These are phyloP conservation scores for Hylodesmum podocarpum DNA, from an alignment of 306 rosid genomes.

Conservation along the genomic window DNA sequence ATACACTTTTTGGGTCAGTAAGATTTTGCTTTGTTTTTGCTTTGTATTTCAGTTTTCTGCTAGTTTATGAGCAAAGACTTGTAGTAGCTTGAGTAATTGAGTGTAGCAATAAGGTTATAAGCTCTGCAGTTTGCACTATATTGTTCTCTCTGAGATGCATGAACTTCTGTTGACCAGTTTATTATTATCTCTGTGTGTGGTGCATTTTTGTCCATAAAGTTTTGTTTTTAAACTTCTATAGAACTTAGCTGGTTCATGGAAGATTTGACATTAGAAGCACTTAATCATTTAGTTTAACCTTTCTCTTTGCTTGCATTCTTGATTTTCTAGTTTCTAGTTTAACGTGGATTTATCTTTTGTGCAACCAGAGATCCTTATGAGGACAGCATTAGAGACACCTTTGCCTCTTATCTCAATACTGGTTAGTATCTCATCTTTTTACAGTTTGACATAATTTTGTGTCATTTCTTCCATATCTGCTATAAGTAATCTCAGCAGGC, in stretches of 20 bases:
- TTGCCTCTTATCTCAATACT: constrained; percentile 56
- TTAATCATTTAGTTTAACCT: constrained; percentile 6
- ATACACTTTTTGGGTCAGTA: constrained; percentile 66
- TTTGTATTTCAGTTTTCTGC: constrained; percentile 19
- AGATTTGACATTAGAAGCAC: neutral
- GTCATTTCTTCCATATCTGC: too few relatives aligned
- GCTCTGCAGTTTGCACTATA: neutral
- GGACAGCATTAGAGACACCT: constrained; percentile 54
- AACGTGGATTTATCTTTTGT: constrained; percentile 36
- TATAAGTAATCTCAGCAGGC: neutral
- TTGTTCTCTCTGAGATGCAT: neutral
- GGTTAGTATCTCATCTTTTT: constrained; percentile 48
- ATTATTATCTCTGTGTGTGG: neutral
- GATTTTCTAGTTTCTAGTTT: constrained; percentile 19
- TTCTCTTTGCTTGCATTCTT: neutral
- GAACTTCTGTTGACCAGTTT: constrained; percentile 1
- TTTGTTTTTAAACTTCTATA: neutral
- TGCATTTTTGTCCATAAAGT: neutral
- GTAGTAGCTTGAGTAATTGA: neutral
- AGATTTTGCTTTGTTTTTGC: neutral
- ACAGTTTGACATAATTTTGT: too few relatives aligned
- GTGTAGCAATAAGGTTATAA: neutral
- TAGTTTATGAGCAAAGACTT: neutral
- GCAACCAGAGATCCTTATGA: constrained; percentile 56
- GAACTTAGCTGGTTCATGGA: neutral